These are phyloP conservation scores for Hyaloscypha variabilis DNA, from an alignment of 495 filamentous ascomycete species.

Conservation along the genomic window DNA sequence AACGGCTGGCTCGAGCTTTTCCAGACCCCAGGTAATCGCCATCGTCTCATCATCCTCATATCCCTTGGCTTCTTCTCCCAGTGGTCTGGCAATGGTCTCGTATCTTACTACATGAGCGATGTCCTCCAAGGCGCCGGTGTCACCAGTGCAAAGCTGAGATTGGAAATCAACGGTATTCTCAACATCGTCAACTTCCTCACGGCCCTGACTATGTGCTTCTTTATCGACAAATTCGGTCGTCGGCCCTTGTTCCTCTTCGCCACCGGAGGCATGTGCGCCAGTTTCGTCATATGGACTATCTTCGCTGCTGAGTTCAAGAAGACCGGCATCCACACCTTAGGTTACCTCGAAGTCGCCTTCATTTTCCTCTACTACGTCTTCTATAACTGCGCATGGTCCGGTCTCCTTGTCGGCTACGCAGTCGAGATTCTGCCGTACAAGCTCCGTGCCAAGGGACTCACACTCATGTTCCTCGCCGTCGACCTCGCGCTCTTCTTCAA, in stretches of 20 bases:
- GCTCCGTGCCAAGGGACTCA: conserved; percentile 46
- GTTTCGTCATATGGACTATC: conserved; percentile 41
- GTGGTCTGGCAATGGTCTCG: conserved; percentile 55
- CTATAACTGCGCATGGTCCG: conserved; percentile 44
- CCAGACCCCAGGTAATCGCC: conserved; percentile 50
- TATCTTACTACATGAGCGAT: conserved; percentile 52
- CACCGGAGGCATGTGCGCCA: conserved; percentile 40
- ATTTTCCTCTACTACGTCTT: conserved; percentile 47
- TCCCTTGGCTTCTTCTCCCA: conserved; percentile 57
- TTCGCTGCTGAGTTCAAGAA: conserved; percentile 34
- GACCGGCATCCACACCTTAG: conserved; percentile 4
- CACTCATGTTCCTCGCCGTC: conserved; percentile 47
- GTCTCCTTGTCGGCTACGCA: conserved; percentile 39
- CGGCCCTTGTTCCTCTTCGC: conserved; percentile 42
- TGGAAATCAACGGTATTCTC: conserved; percentile 41
- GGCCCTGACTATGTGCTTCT: conserved; percentile 42
- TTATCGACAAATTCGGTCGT: conserved; percentile 43
- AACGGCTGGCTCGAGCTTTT: conserved; percentile 32
- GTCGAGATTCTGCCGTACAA: conserved; percentile 44
- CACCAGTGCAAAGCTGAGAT: background rate
- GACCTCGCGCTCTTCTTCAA: conserved; percentile 46
- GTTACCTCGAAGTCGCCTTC: conserved; percentile 39
- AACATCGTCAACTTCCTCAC: conserved; percentile 44
- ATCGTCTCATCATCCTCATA: conserved; percentile 52
- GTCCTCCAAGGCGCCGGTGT: conserved; percentile 22